These are phyloP conservation scores for Pseudogymnoascus sp. DNA, from an alignment of 2,329 filamentous ascomycete species.

Conservation along the genomic window DNA sequence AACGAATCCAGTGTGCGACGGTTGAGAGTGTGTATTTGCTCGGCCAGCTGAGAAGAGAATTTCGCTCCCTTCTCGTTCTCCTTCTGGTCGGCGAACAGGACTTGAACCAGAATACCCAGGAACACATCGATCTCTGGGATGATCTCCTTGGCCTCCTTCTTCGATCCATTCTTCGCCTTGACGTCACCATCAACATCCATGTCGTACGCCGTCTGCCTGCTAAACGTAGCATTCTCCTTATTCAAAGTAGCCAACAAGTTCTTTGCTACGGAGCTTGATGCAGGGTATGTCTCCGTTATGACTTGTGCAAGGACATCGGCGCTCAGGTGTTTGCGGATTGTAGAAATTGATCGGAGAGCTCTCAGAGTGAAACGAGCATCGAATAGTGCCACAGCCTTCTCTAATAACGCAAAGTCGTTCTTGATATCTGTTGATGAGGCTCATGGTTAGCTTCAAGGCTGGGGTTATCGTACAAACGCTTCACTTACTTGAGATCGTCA, in stretches of 20 bases:
- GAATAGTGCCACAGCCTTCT: constrained; percentile 85
- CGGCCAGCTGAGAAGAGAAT: constrained; percentile 76
- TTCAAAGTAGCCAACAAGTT: constrained; percentile 62
- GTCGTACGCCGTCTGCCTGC: constrained; percentile 47
- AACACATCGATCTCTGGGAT: constrained; percentile 86
- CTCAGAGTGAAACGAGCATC: constrained; percentile 92
- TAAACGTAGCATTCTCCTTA: constrained; percentile 55
- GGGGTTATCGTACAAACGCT: background rate
- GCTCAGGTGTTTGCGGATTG: constrained; percentile 82
- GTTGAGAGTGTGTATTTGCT: constrained; percentile 81
- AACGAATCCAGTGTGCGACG: constrained; percentile 89
- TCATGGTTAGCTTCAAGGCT: constrained; percentile 13
- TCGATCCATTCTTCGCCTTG: constrained; percentile 48
- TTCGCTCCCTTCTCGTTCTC: constrained; percentile 69
- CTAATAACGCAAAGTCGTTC: constrained; percentile 83
- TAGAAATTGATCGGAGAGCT: constrained; percentile 89
- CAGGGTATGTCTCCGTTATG: constrained; percentile 70
- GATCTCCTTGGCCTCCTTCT: constrained; percentile 62
- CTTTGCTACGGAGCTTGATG: constrained; percentile 52
- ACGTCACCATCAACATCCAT: constrained; percentile 65
- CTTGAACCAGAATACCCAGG: constrained; percentile 76
- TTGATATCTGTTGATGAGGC: constrained; percentile 65
- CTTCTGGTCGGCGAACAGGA: constrained; percentile 80
- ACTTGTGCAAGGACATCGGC: constrained; percentile 73
- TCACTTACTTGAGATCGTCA: constrained; percentile 50